Conservation (phyloP, 2,329 filamentous ascomycete genomes). For the Colletotrichum trifolii region DNA sequence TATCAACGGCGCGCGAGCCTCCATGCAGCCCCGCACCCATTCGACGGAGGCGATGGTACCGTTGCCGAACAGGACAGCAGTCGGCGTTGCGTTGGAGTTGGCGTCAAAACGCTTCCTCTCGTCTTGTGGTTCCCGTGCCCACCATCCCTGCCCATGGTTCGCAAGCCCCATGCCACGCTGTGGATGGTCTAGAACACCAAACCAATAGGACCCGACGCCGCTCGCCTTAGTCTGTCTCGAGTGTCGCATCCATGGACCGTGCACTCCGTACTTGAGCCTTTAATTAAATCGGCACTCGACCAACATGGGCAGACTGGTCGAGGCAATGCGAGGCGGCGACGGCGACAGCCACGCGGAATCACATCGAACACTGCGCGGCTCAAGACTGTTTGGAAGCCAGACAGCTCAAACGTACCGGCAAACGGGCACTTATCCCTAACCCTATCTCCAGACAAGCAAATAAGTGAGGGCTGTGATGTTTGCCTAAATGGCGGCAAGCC, state of each 20-base stretch:
- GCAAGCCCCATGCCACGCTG: slow-evolving; percentile 22
- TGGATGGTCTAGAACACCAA: slow-evolving; percentile 18
- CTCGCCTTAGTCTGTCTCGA: slow-evolving; percentile 34
- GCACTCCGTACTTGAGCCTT: slow-evolving; percentile 32
- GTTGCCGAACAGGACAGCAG: slow-evolving; percentile 10
- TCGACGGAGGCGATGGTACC: slow-evolving; percentile 8
- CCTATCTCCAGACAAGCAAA: too few species aligned
- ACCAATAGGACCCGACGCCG: slow-evolving; percentile 26
- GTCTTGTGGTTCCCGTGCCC: slow-evolving; percentile 11
- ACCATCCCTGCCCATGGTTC: slow-evolving; percentile 23
- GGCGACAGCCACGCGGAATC: too few species aligned
- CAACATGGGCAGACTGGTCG: slow-evolving; percentile 16
- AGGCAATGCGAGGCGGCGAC: neutral
- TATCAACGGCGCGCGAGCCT: neutral
- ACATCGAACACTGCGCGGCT: too few species aligned
- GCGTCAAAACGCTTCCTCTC: slow-evolving; percentile 10
- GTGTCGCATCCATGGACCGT: slow-evolving; percentile 14
- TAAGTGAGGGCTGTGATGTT: neutral
- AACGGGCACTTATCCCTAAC: too few species aligned
- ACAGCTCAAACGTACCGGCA: too few species aligned
- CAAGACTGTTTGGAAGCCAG: too few species aligned
- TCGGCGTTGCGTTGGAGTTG: neutral
- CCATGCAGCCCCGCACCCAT: neutral
- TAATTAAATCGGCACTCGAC: slow-evolving; percentile 33
- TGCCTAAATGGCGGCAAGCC: slow-evolving; percentile 8